Evolutionary conservation across 805 yeast genomes (phyloP).

Genomic region (Yamadazyma endophytica): DNA sequence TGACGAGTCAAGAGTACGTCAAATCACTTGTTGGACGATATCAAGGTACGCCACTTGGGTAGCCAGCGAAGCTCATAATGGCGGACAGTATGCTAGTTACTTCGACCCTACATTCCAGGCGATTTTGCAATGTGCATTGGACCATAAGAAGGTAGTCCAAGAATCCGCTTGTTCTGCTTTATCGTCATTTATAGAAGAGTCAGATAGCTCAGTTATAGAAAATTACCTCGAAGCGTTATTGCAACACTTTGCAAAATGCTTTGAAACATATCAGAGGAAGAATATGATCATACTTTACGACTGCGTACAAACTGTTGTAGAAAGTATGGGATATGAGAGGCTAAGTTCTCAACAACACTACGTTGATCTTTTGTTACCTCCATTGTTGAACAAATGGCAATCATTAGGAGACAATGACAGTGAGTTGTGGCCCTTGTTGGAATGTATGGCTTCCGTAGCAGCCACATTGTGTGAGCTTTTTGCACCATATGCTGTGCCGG

Average conservation of each 20-base stretch:
- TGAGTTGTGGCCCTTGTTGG: slow-evolving; percentile 87
- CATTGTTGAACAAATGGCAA: slow-evolving; percentile 80
- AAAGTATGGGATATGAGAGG: slow-evolving; percentile 60
- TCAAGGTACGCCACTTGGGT: slow-evolving; percentile 85
- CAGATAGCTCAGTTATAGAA: slow-evolving; percentile 58
- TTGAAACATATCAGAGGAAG: slow-evolving; percentile 72
- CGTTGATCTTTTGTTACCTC: slow-evolving; percentile 68
- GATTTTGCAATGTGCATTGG: slow-evolving; percentile 70
- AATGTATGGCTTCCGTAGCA: slow-evolving; percentile 89
- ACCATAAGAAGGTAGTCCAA: slow-evolving; percentile 88
- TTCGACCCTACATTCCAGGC: slow-evolving; percentile 76
- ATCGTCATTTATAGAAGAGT: slow-evolving; percentile 74
- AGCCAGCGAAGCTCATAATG: slow-evolving; percentile 58
- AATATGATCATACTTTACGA: slow-evolving; percentile 82
- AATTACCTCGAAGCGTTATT: slow-evolving; percentile 66
- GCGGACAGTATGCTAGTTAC: slow-evolving; percentile 61
- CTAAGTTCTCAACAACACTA: slow-evolving; percentile 51
- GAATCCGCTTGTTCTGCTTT: slow-evolving; percentile 89
- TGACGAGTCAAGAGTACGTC: slow-evolving; percentile 78
- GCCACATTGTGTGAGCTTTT: slow-evolving; percentile 80
- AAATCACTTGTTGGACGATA: slow-evolving; percentile 93
- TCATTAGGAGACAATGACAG: slow-evolving; percentile 68
- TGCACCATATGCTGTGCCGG: slow-evolving; percentile 85
- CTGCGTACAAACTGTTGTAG: slow-evolving; percentile 86
- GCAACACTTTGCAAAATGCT: slow-evolving; percentile 68